Percentiles rank a stretch among this genome's conserved stretches.
Evolutionary conservation across 768 basidiomycete genomes (phyloP).

Genomic region (Collybia nuda): DNA sequence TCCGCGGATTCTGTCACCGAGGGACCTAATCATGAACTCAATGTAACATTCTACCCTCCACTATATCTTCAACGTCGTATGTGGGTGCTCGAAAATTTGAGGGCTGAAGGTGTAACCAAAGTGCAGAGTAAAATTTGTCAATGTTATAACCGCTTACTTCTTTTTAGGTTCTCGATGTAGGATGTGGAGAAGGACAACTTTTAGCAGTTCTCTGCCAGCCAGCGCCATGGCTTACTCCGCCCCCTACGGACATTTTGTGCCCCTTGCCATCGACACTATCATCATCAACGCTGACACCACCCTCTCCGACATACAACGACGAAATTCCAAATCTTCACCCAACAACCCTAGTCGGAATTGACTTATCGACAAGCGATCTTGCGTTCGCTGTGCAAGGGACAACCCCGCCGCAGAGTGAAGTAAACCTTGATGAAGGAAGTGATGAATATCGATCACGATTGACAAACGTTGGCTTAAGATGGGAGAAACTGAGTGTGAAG

Average conservation of each 20-base stretch:
- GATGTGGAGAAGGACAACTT: conserved; percentile 82
- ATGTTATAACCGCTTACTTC: background rate
- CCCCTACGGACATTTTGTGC: conserved; percentile 29
- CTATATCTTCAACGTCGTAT: conserved; percentile 67
- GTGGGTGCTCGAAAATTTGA: conserved; percentile 66
- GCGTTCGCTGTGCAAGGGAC: conserved; percentile 49
- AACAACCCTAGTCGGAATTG: conserved; percentile 62
- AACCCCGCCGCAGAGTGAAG: conserved; percentile 34
- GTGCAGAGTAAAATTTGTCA: conserved; percentile 27
- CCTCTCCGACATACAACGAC: conserved; percentile 34
- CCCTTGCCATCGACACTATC: conserved; percentile 11
- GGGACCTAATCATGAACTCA: conserved; percentile 24
- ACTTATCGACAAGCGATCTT: conserved; percentile 58
- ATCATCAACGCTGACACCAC: conserved; percentile 14
- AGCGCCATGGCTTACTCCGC: conserved; percentile 63
- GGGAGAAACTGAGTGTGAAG: conserved; percentile 65
- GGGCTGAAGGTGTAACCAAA: conserved; percentile 54
- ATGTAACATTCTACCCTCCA: conserved; percentile 67
- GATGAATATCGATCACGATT: conserved; percentile 21
- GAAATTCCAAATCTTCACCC: conserved; percentile 60
- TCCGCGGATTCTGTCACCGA: conserved; percentile 8
- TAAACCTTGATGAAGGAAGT: conserved; percentile 16
- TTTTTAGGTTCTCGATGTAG: conserved; percentile 73
- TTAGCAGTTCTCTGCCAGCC: conserved; percentile 71
- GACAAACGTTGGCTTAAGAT: conserved; percentile 42